These are phyloP conservation scores for Pyrenophora teres DNA, from an alignment of 2,329 filamentous ascomycete genomes.

Conservation along the genomic window DNA sequence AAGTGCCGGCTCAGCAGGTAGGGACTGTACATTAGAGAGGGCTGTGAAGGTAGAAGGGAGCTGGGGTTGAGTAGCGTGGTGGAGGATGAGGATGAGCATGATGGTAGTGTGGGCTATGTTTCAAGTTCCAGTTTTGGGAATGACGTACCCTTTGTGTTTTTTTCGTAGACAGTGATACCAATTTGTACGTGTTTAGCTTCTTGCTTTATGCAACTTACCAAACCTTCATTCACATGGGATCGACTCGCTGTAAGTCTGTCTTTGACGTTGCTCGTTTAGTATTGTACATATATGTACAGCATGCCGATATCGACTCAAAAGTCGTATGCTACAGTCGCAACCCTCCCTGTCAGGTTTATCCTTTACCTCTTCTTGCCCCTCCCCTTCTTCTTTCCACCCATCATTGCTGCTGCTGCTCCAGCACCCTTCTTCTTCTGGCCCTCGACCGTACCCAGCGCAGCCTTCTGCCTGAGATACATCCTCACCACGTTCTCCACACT, in stretches of 20 bases:
- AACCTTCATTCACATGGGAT: neutral
- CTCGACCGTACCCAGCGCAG: constrained; percentile 38
- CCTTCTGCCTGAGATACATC: constrained; percentile 45
- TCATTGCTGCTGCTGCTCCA: constrained; percentile 23
- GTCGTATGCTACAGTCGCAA: neutral
- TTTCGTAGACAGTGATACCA: neutral
- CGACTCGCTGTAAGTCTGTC: neutral
- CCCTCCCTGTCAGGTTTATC: neutral
- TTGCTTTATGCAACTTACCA: neutral
- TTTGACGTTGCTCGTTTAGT: constrained; percentile 4
- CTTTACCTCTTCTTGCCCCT: constrained; percentile 39
- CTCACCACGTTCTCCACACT: constrained; percentile 47
- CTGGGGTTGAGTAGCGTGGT: neutral
- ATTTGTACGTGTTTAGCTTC: neutral
- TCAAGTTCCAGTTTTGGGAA: neutral
- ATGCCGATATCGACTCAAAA: neutral
- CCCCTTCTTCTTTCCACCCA: constrained; percentile 38
- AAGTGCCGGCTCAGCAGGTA: constrained; percentile 12
- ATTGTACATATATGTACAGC: constrained; percentile 16
- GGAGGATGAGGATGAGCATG: neutral
- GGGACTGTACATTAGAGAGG: constrained; percentile 4
- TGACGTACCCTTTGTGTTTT: neutral
- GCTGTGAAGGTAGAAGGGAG: neutral
- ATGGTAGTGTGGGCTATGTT: neutral
- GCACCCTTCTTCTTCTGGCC: constrained; percentile 38